Evolutionary conservation across 2,329 filamentous ascomycete genomes (phyloP).

Genomic region (Scolecobasidium constrictum): DNA sequence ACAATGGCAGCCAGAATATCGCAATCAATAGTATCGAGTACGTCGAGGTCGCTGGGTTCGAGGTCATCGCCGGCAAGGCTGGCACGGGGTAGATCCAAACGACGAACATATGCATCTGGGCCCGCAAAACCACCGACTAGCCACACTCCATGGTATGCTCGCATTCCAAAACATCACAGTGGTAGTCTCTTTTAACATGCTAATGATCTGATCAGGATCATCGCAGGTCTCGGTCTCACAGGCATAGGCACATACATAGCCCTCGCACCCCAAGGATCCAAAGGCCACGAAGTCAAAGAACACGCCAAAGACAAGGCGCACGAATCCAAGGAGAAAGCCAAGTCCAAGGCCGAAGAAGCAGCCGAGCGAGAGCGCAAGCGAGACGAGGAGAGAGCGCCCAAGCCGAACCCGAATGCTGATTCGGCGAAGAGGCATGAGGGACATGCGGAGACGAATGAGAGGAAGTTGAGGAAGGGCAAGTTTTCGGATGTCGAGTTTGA

Average conservation of each 20-base stretch:
- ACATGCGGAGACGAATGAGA: slow-evolving; percentile 18
- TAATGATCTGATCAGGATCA: too few relatives aligned
- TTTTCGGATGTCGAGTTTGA: slow-evolving; percentile 19
- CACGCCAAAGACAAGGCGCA: neutral
- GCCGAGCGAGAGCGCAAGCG: too few relatives aligned
- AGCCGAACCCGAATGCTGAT: slow-evolving; percentile 16
- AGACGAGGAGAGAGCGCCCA: neutral
- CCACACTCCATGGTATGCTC: too few relatives aligned
- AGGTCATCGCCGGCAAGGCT: too few relatives aligned
- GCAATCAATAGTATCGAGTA: too few relatives aligned
- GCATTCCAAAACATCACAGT: too few relatives aligned
- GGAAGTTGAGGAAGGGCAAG: slow-evolving; percentile 16
- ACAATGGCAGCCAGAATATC: too few relatives aligned
- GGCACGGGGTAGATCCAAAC: too few relatives aligned
- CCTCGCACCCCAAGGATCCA: neutral
- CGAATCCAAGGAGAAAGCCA: neutral
- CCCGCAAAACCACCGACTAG: too few relatives aligned
- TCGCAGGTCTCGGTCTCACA: neutral
- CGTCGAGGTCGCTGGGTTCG: too few relatives aligned
- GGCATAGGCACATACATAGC: slow-evolving; percentile 1
- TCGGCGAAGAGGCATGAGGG: slow-evolving; percentile 17
- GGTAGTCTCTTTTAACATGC: too few relatives aligned
- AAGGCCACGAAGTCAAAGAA: neutral
- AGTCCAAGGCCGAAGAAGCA: neutral
- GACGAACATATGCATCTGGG: too few relatives aligned